Evolutionary conservation across 2,329 filamentous ascomycete genomes (phyloP), one percentile per base, ranked within the genome.

Genomic region (Fusarium vanettenii): DNA sequence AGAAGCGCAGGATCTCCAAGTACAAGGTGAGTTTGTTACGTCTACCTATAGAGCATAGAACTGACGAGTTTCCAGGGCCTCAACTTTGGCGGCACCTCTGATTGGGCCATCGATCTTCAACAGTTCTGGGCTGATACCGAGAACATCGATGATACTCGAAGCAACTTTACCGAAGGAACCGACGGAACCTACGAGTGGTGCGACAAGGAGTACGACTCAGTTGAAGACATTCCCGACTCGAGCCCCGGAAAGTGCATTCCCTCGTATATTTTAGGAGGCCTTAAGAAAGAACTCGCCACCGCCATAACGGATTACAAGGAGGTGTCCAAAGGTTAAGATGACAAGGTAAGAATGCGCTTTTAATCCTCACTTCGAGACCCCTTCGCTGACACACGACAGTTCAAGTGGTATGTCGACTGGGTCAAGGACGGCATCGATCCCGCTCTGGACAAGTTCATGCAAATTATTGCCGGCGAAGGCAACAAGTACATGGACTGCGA

Each of bases 101-200:
- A 80, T 59, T 80, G 77, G 79, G 78, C 77, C 10, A 66, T 79
- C 20, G 78, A 79, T 7, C 29, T 56, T 14, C 50, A 56, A 16
- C 20, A 56, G 10, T 56, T 56, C 59, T 50, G 45, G 45, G 45
- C 45, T 5, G 45, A 50, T 18, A 50, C 45, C 2, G 45, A 50
- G 22, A 50, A 50, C 13, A 50, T 50, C 16, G 45, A 50, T 18
- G 22, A 50, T 13, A 50, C 45, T 27, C 22, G 22, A 10, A 27
- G 45, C 14, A 50, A 50, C 22, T 50, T 16, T 50, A 50, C 45
- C 4, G 45, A 50, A 27, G 22, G 45, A 7, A 27, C 22, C 1
- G 45, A 50, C 14, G 45, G 22, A 27, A 50, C 22, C 13, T 50
- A 50, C 14, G 45, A 50, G 45, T 50, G 45, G 45, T 50, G 45